Conservation (phyloP, 257 asterid genomes). For the Dorcoceras hygrometricum region DNA sequence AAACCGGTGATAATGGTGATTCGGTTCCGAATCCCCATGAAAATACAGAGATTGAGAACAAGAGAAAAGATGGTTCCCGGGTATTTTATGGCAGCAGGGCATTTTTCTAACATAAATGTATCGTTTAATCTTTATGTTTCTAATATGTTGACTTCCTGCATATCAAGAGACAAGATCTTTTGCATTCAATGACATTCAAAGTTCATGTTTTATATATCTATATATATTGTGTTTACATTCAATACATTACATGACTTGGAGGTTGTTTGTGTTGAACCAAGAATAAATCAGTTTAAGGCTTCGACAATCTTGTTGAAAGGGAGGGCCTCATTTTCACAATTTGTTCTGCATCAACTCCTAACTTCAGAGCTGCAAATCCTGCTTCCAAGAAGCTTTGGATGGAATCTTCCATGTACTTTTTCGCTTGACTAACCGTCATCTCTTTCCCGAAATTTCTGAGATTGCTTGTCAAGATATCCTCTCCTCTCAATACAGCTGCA, state of each 20-base stretch:
- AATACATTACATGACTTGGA: not conserved
- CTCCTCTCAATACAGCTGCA: slow-evolving; percentile 84
- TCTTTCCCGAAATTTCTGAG: slow-evolving; percentile 45
- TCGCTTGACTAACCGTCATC: slow-evolving; percentile 70
- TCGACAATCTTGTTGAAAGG: slow-evolving; percentile 51
- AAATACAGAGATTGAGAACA: slow-evolving; percentile 32
- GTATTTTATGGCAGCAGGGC: slow-evolving; percentile 88
- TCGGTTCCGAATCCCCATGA: slow-evolving; percentile 23
- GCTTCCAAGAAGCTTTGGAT: slow-evolving; percentile 71
- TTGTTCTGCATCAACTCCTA: slow-evolving; percentile 63
- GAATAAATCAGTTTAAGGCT: not conserved
- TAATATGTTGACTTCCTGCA: slow-evolving; percentile 6
- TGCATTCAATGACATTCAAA: not conserved
- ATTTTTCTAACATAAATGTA: slow-evolving; percentile 41
- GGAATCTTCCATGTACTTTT: slow-evolving; percentile 56
- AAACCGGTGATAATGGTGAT: slow-evolving; percentile 26
- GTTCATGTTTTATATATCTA: not conserved
- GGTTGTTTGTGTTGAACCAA: not conserved
- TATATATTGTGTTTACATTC: not conserved
- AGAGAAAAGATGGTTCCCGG: slow-evolving; percentile 48
- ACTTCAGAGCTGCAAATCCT: slow-evolving; percentile 47
- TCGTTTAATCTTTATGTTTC: not conserved
- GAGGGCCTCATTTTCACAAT: slow-evolving; percentile 83
- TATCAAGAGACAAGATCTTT: not conserved
- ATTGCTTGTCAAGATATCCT: slow-evolving; percentile 44